A percentile compares a stretch with the other conserved stretches of the same genome.
These are phyloP conservation scores for Lyophyllum decastes DNA, from an alignment of 768 basidiomycete genomes.

Conservation along the genomic window DNA sequence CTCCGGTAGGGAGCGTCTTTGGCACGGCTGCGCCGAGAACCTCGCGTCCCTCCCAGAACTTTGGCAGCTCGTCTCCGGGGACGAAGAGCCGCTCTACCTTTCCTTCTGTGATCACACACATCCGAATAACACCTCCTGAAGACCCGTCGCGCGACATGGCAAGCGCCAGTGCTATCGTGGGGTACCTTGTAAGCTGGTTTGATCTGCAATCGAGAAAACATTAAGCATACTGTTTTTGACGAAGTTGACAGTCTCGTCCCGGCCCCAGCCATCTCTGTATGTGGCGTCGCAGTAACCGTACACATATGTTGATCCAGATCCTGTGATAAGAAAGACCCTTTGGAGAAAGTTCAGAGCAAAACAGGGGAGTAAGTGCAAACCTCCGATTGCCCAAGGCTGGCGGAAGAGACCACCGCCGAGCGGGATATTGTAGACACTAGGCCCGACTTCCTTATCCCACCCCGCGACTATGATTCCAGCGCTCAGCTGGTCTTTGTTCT, in stretches of 20 bases:
- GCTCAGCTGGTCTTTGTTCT: constrained; percentile 85
- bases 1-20: constrained; percentile 29
- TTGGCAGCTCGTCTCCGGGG: constrained; percentile 86
- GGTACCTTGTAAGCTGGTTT: constrained; percentile 3
- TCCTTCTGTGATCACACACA: constrained; percentile 95
- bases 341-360: neutral
- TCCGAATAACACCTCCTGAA: constrained; percentile 95
- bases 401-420: constrained; percentile 96
- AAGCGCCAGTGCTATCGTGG: constrained; percentile 73
- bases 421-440: constrained; percentile 96
- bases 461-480: constrained; percentile 99
- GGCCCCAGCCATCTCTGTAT: constrained; percentile 88
- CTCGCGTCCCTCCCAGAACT: constrained; percentile 87
- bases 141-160: constrained; percentile 99
- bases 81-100: constrained; percentile 91
- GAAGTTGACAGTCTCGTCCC: constrained; percentile 89
- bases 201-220: neutral
- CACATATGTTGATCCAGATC: constrained; percentile 96
- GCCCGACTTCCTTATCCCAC: constrained; percentile 91
- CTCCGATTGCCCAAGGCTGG: constrained; percentile 98
- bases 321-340: constrained; percentile 33
- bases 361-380: constrained; percentile 40
- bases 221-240: constrained; percentile 86
- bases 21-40: constrained; percentile 46
- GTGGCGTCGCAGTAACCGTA: constrained; percentile 99